Evolutionary conservation across 495 filamentous ascomycete genomes (phyloP).

Genomic region (Aspergillus coremiiformis): DNA sequence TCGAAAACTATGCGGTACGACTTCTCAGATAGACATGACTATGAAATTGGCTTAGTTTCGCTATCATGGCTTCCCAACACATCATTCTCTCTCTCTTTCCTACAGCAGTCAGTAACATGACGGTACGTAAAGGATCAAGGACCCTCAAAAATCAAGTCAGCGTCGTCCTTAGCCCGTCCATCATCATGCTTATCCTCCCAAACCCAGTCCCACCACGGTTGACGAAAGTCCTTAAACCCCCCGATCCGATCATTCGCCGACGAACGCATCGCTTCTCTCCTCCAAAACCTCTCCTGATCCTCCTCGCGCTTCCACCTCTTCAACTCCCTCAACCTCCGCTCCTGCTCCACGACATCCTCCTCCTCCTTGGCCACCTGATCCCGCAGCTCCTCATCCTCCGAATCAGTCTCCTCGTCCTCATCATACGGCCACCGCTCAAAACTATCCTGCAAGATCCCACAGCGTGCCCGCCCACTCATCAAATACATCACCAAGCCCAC

Average conservation of each 20-base stretch:
- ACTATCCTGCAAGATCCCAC: slow-evolving; percentile 19
- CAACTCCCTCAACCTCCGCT: slow-evolving; percentile 5
- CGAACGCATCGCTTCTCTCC: slow-evolving; percentile 6
- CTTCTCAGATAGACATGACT: background rate
- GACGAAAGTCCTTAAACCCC: slow-evolving; percentile 9
- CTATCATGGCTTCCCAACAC: too few species aligned
- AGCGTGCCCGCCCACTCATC: slow-evolving; percentile 23
- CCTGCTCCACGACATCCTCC: slow-evolving; percentile 9
- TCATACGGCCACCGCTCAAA: slow-evolving; percentile 19
- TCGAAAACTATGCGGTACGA: background rate
- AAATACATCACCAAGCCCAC: slow-evolving; percentile 22
- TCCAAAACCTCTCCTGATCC: slow-evolving; percentile 1
- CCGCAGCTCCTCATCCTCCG: slow-evolving; percentile 5
- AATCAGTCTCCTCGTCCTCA: slow-evolving; percentile 3
- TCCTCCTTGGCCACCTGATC: slow-evolving; percentile 8
- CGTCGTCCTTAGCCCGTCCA: slow-evolving; percentile 1
- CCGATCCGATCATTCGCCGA: slow-evolving; percentile 10
- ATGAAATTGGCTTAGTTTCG: background rate
- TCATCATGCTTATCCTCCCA: slow-evolving; percentile 19
- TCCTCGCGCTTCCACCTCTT: slow-evolving; percentile 13
- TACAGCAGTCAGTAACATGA: background rate
- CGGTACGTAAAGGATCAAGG: too few species aligned
- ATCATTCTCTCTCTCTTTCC: too few species aligned
- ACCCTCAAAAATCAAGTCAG: background rate
- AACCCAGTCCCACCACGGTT: slow-evolving; percentile 25